phyloP scores from a whole-genome alignment of 2,329 filamentous ascomycete species.

The Colletotrichum karsti region DNA sequence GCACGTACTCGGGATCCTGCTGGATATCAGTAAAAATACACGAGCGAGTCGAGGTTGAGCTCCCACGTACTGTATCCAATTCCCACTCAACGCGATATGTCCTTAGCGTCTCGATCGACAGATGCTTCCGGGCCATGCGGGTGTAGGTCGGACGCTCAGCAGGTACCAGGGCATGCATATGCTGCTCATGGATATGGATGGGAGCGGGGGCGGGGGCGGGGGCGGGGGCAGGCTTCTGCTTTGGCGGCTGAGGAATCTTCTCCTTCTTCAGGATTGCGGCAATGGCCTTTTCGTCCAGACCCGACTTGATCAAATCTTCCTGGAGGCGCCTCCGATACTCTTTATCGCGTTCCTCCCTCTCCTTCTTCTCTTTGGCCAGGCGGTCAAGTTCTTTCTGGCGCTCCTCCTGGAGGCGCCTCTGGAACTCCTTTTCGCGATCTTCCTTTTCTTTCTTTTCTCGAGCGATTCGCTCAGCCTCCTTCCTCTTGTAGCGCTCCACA shows the following conservation, averaged over 20 bases:
- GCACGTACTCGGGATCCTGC: constrained; percentile 73
- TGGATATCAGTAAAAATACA: not conserved
- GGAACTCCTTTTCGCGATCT: constrained; percentile 61
- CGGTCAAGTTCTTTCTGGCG: constrained; percentile 53
- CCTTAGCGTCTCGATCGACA: constrained; percentile 69
- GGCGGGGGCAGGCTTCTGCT: not conserved
- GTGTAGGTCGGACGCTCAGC: constrained; percentile 64
- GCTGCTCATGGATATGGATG: no score
- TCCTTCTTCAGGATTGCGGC: constrained; percentile 67
- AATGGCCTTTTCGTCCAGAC: constrained; percentile 67
- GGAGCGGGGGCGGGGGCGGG: no score
- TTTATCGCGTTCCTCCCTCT: constrained; percentile 57
- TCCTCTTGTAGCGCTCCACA: constrained; percentile 59
- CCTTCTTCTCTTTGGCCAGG: constrained; percentile 53
- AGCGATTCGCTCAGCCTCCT: constrained; percentile 55
- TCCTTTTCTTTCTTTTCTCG: constrained; percentile 58
- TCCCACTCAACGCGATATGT: constrained; percentile 66
- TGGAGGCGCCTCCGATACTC: constrained; percentile 65
- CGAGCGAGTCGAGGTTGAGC: not conserved
- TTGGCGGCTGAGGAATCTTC: constrained; percentile 46
- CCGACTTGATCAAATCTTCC: constrained; percentile 66
- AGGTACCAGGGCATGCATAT: constrained; percentile 21
- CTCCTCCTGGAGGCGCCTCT: constrained; percentile 64
- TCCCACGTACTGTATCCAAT: constrained; percentile 59
- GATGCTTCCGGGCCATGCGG: constrained; percentile 67